Conservation (phyloP, 768 basidiomycete genomes). For the Kwoniella sp. region DNA sequence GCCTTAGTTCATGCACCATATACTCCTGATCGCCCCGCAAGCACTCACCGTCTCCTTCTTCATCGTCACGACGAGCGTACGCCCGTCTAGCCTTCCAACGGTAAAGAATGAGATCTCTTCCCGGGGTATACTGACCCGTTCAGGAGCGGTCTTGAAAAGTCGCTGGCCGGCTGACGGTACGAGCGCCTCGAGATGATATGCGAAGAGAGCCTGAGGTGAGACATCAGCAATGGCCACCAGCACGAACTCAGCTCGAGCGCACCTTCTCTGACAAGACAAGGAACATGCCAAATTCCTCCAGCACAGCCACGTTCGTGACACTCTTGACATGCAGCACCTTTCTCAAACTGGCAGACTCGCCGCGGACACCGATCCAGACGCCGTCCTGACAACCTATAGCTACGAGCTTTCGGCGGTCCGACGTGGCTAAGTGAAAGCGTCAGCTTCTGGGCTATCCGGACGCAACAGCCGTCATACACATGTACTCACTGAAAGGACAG, state of each 20-base stretch:
- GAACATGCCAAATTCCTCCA: conserved; percentile 95
- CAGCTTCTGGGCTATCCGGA: background rate
- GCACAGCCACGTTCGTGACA: conserved; percentile 91
- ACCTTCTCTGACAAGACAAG: conserved; percentile 91
- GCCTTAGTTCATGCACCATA: too few relatives aligned
- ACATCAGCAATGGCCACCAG: background rate
- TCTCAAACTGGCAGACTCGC: conserved; percentile 81
- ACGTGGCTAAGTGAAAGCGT: conserved; percentile 57
- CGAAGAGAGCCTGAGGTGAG: conserved; percentile 66
- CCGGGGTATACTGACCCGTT: conserved; percentile 81
- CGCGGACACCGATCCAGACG: conserved; percentile 89
- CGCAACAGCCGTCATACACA: too few relatives aligned
- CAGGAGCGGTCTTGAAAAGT: conserved; percentile 64
- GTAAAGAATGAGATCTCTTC: conserved; percentile 89
- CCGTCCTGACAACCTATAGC: conserved; percentile 94
- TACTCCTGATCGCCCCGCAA: too few relatives aligned
- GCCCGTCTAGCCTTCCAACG: conserved; percentile 76
- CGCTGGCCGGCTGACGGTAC: conserved; percentile 74
- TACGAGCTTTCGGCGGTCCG: conserved; percentile 78
- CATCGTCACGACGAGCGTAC: conserved; percentile 91
- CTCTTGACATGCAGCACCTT: conserved; percentile 88
- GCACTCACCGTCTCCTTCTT: conserved; percentile 78
- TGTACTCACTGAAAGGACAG: conserved; percentile 73
- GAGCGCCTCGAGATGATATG: conserved; percentile 92
- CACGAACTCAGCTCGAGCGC: background rate